phyloP scores from a whole-genome alignment of 345 rosid genomes.

The Nephelium lappaceum region DNA sequence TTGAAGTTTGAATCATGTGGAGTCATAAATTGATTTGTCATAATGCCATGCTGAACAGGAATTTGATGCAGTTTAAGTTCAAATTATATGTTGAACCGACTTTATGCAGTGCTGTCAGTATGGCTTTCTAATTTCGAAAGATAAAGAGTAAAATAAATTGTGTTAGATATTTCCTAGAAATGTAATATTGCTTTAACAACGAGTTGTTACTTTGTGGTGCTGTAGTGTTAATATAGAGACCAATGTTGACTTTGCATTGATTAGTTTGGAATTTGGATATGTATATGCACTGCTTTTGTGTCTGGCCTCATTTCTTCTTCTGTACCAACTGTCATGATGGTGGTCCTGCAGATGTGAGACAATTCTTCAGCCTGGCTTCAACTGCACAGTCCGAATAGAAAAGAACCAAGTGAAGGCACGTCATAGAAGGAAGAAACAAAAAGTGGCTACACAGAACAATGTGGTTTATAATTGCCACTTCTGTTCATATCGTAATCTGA shows the following conservation, averaged over 20 bases:
- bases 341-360: constrained; percentile 66
- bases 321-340: neutral
- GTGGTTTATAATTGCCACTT: constrained; percentile 72
- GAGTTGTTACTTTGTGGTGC: neutral
- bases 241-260: neutral
- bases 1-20: neutral
- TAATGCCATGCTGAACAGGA: neutral
- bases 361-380: constrained; percentile 70
- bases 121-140: neutral
- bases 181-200: neutral
- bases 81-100: too few relatives aligned
- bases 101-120: neutral
- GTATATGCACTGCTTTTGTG: neutral
- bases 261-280: neutral
- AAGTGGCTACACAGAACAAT: constrained; percentile 43
- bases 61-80: neutral
- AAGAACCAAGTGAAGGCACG: constrained; percentile 43
- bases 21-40: neutral
- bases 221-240: neutral
- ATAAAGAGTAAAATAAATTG: neutral
- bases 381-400: constrained; percentile 66
- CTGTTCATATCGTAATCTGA: constrained; percentile 55
- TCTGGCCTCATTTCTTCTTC: neutral
- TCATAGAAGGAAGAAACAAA: constrained; percentile 37
- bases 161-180: neutral